Conservation (phyloP, 306 rosid genomes). For the Prunus padus region DNA sequence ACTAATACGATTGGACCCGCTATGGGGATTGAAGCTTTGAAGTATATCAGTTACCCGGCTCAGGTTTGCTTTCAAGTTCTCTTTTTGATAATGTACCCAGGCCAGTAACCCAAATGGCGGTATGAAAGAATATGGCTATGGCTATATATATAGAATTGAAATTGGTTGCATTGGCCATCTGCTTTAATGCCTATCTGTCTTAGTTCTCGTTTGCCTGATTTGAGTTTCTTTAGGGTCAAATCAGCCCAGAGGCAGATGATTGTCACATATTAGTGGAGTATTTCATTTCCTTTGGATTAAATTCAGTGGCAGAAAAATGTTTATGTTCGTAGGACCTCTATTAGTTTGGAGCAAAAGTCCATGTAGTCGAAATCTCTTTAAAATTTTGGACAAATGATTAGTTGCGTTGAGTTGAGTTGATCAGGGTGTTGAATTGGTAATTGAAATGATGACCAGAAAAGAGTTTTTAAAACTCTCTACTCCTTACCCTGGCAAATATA, state of each 20-base stretch:
- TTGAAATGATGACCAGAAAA: neutral
- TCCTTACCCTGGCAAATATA: neutral
- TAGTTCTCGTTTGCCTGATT: neutral
- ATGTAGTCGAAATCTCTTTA: neutral
- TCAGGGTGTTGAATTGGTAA: neutral
- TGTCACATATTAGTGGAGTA: neutral
- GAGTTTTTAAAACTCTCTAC: neutral
- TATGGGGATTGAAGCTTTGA: constrained; percentile 97
- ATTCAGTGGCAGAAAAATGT: neutral
- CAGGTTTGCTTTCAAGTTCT: constrained; percentile 54
- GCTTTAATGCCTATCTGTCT: neutral
- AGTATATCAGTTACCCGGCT: constrained; percentile 96
- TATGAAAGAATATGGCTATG: neutral
- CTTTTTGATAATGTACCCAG: neutral
- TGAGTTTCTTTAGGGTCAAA: neutral
- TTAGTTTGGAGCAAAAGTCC: neutral
- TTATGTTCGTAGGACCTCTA: neutral
- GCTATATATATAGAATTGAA: neutral
- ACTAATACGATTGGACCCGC: constrained; percentile 99
- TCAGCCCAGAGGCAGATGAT: neutral
- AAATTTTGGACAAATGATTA: neutral
- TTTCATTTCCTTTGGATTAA: neutral
- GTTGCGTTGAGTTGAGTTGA: neutral
- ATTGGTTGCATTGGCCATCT: neutral
- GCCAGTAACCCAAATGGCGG: neutral